phyloP scores from a whole-genome alignment of 441 rosid genomes.

The Kokia cookei region DNA sequence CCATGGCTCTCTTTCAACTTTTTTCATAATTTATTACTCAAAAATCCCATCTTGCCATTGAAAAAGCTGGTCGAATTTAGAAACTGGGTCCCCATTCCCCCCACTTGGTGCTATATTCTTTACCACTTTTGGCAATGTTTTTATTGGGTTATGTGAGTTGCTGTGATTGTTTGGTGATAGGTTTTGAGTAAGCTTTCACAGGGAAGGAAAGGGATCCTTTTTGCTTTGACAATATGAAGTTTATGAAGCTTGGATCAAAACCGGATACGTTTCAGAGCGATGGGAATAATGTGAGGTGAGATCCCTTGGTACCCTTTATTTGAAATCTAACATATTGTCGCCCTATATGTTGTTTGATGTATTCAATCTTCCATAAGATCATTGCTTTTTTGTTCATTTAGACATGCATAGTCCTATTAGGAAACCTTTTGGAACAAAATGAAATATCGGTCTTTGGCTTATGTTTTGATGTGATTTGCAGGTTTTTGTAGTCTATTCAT shows the following conservation, averaged over 20 bases:
- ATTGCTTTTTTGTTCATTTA: neutral
- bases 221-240: slow-evolving; percentile 62
- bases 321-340: too few species aligned
- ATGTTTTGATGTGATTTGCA: too few species aligned
- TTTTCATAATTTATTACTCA: slow-evolving; percentile 29
- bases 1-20: slow-evolving; percentile 42
- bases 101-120: slow-evolving; percentile 32
- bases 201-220: slow-evolving; percentile 2
- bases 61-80: slow-evolving; percentile 37
- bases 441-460: too few species aligned
- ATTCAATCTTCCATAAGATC: neutral
- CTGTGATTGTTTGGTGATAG: slow-evolving; percentile 8
- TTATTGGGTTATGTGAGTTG: slow-evolving; percentile 27
- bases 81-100: slow-evolving; percentile 80
- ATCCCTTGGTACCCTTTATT: slow-evolving; percentile 3
- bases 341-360: neutral
- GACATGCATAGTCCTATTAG: neutral
- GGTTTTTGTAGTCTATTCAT: too few species aligned
- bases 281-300: slow-evolving; percentile 62
- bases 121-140: slow-evolving; percentile 34
- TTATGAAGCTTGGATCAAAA: slow-evolving; percentile 93
- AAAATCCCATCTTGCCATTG: slow-evolving; percentile 28
- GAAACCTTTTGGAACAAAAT: too few species aligned
- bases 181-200: slow-evolving; percentile 14
- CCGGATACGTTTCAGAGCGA: slow-evolving; percentile 62